Evolutionary conservation across 106 monocot species (phyloP).

Genomic region (Platanthera zijinensis): DNA sequence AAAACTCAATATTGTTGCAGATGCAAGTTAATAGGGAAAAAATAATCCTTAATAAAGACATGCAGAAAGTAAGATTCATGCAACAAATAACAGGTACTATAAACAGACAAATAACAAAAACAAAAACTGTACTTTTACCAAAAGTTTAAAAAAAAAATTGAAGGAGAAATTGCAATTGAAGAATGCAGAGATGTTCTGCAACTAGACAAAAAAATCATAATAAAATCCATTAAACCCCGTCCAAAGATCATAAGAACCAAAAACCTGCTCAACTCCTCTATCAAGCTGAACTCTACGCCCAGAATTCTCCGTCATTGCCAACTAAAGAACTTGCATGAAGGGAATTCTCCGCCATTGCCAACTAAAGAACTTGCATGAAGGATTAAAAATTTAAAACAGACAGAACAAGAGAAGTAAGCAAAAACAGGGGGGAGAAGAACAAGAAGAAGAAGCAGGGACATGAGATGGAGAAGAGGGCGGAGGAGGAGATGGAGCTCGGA

Average conservation of each 20-base stretch:
- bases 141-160: not conserved
- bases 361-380: not conserved
- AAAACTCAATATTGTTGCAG: not conserved
- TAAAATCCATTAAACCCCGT: not conserved
- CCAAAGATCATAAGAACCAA: not conserved
- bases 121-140: not conserved
- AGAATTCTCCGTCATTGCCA: not conserved
- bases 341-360: not conserved
- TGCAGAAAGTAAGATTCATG: not conserved
- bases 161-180: not conserved
- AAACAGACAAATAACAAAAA: not conserved
- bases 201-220: not conserved
- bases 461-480: too few relatives aligned
- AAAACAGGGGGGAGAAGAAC: not conserved
- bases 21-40: not conserved
- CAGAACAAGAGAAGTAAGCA: not conserved
- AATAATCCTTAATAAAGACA: not conserved
- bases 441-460: constrained; percentile 2
- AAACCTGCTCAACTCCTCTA: constrained; percentile 50
- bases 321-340: not conserved
- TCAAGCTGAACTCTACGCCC: constrained; percentile 31
- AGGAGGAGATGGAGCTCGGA: too few relatives aligned
- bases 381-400: not conserved
- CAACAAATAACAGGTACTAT: not conserved
- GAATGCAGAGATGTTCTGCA: not conserved